Base-by-base conservation (phyloP, 2,329 filamentous ascomycete species). In the Pseudogymnoascus sp. region DNA sequence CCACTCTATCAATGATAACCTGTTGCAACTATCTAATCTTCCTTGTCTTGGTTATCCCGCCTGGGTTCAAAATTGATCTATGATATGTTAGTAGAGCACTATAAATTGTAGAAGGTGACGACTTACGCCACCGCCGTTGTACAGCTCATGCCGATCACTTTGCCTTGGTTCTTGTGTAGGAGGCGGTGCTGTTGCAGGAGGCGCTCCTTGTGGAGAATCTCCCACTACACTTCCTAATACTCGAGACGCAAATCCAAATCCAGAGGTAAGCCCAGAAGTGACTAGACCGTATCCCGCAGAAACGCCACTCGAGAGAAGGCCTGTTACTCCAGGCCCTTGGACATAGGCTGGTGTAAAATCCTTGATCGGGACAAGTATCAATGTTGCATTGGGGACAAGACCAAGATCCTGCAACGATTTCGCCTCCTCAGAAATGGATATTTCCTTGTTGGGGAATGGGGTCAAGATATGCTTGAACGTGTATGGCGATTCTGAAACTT, bases 391-490 rank as follows among this genome's bases (percentile, higher is more conserved):
- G 0, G 93, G 92, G 0, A 85, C 82, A 0, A 96, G 79, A 0
- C 87, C 90, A 7, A 96, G 80, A 4, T 89, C 86, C 13, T 80
- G 77, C 0, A 97, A 80, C 0, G 82, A 80, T 67, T 87, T 79
- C 37, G 80, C 81, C 74, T 97, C 93, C 66, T 97, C 92, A 0
- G 83, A 81, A 4, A 87, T 83, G 35, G 88, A 87, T 64, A 97
- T 86, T 9, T 83, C 85, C 66, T 84, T 85, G 72, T 88, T 95
- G 1, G 91, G 90, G 19, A 86, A 77, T 0, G 93, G 93, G 0
- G 89, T 87, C 2, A 96, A 80, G 37, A 97, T 87, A 59, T 96
- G 85, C 71, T 92, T 91, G 77, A 97, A 93, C 11, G 83, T 88
- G 74, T 92, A 97, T 0, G 91, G 90, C 5, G 59, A 38, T 26